Evolutionary conservation across 495 filamentous ascomycete genomes (phyloP), one percentile per base, ranked within the genome.

Genomic region (Penicillium paradoxum): DNA sequence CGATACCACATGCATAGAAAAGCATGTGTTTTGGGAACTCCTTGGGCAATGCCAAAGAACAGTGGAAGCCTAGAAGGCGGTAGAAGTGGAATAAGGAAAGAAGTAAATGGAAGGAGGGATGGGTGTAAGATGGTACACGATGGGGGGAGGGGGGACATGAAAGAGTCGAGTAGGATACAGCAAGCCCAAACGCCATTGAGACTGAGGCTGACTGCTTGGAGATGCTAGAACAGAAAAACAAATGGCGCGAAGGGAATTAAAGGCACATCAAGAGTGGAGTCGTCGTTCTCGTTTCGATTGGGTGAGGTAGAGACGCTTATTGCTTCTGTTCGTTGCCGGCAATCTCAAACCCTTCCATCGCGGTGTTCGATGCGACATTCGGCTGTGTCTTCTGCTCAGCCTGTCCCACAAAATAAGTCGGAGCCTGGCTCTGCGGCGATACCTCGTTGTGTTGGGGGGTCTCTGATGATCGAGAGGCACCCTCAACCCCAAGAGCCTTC

Each of bases 291-390:
- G n/a, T 49, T 42, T 60, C 44, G 39, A 27, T 43, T 22, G 45
- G 21, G 21, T 34, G 14, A 15, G 33, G 21, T 21, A 38, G 17
- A 36, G 45, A 38, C 15, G 19, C 21, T 63, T 54, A 66, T 42
- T 59, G 59, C 52, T 69, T 70, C 61, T 75, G 73, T 50, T 71
- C 24, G 9, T 27, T 60, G 51, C 70, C 74, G 47, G 73, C 67
- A 53, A 79, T 65, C 22, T 83, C 78, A 57, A 85, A 82, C 1
- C 74, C 65, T 47, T 79, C 73, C 44, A 81, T 24, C 10, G 60
- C 58, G 30, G 49, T 46, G 18, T 48, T 5, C 15, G 49, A 27
- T 19, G 21, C 49, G 27, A 48, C 29, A 24, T 53, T 18, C 2
- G 43, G 40, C 32, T 42, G 25, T 10, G 46, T 30, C 14, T 39